Percentiles rank a stretch among this genome's conserved stretches.
These are phyloP conservation scores for Talaromyces sp. DNA, from an alignment of 2,329 filamentous ascomycete genomes.

Conservation along the genomic window DNA sequence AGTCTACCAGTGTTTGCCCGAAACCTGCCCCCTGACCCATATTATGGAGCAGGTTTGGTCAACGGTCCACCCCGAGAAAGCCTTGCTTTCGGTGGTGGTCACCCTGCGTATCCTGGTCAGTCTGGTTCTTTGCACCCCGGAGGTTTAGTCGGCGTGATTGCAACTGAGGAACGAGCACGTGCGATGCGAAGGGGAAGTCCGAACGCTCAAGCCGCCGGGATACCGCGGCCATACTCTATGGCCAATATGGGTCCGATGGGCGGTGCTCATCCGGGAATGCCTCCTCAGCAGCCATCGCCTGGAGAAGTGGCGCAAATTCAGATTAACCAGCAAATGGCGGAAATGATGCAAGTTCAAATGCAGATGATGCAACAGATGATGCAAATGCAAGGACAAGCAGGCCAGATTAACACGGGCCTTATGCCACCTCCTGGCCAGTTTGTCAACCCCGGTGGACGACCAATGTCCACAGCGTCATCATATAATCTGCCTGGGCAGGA, in stretches of 20 bases:
- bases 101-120: conserved; percentile 34
- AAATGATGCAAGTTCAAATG: conserved; percentile 93
- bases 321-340: conserved; percentile 76
- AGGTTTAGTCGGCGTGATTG: conserved; percentile 82
- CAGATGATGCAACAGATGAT: conserved; percentile 73
- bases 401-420: conserved; percentile 23
- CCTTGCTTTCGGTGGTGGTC: conserved; percentile 61
- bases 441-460: conserved; percentile 30
- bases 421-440: conserved; percentile 18
- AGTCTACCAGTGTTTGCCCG: conserved; percentile 76
- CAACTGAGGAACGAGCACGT: conserved; percentile 72
- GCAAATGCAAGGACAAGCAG: conserved; percentile 55
- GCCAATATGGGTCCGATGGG: conserved; percentile 20
- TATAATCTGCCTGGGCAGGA: conserved; percentile 23
- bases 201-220: conserved; percentile 46
- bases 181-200: conserved; percentile 75
- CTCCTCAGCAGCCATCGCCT: conserved; percentile 36
- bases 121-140: conserved; percentile 50
- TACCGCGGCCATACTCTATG: conserved; percentile 35
- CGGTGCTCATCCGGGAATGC: conserved; percentile 11
- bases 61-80: conserved; percentile 69
- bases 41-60: conserved; percentile 71
- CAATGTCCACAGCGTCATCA: conserved; percentile 44
- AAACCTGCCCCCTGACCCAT: conserved; percentile 77
- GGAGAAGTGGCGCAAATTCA: conserved; percentile 71